Percentiles rank a stretch among this genome's conserved stretches.
These are phyloP conservation scores for Leccinum incarnatum DNA, from an alignment of 768 basidiomycete species.

Conservation along the genomic window DNA sequence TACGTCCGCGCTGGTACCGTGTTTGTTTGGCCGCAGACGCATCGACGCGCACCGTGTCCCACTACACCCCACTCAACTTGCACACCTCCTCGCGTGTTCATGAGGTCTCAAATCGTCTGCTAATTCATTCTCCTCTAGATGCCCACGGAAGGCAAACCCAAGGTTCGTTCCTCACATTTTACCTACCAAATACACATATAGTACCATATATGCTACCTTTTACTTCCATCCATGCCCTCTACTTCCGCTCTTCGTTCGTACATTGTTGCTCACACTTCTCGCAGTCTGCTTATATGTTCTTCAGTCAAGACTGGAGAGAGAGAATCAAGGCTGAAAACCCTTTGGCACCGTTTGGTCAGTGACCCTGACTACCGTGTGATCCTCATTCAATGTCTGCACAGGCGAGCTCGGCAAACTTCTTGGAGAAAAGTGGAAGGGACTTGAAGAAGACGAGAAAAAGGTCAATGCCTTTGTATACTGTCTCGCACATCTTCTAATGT, in stretches of 20 bases:
- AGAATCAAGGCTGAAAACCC: slow-evolving; percentile 96
- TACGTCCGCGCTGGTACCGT: slow-evolving; percentile 17
- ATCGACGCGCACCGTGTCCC: slow-evolving; percentile 32
- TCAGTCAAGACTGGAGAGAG: slow-evolving; percentile 88
- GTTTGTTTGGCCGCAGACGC: slow-evolving; percentile 41
- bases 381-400: slow-evolving; percentile 28
- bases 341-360: slow-evolving; percentile 83
- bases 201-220: slow-evolving; percentile 19
- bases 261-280: slow-evolving; percentile 11
- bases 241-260: background rate
- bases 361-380: slow-evolving; percentile 17
- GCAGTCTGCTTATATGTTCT: too few species aligned
- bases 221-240: slow-evolving; percentile 4
- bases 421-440: slow-evolving; percentile 96
- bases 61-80: slow-evolving; percentile 27
- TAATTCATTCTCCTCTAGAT: slow-evolving; percentile 49
- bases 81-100: slow-evolving; percentile 30
- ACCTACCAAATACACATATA: slow-evolving; percentile 3
- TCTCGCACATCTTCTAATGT: slow-evolving; percentile 1
- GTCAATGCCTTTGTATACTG: slow-evolving; percentile 37
- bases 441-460: slow-evolving; percentile 89
- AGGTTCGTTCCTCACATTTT: slow-evolving; percentile 43
- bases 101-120: slow-evolving; percentile 40
- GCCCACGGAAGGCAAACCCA: slow-evolving; percentile 78
- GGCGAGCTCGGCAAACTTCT: slow-evolving; percentile 94